Base-by-base conservation (phyloP, 2,329 filamentous ascomycete genomes). In the Calonectria montana region DNA sequence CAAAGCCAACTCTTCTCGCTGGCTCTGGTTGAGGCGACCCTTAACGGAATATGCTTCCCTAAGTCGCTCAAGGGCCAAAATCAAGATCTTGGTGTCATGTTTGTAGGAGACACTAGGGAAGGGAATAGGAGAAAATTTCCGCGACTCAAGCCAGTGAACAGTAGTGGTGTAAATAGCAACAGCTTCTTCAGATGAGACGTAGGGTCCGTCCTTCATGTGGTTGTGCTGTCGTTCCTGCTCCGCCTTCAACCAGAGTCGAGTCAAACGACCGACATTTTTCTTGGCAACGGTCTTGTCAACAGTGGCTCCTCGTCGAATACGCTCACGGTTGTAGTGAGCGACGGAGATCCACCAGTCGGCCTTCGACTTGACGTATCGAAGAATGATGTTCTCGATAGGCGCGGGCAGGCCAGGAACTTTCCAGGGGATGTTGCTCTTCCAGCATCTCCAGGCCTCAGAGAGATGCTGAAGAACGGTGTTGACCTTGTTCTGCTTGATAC, bases 351-450 rank as follows among this genome's bases (percentile, higher is more conserved):
- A 99, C 97, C 97, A 99, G 83, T 99, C 97, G 21, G 97, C 97
- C 88, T 99, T 99, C 77, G 95, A 96, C 88, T 99, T 99, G 79
- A 99, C 97, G 79, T 99, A 99, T 80, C 97, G 94, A 73, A 99
- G 88, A 80, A 99, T 99, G 78, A 99, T 98, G 81, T 98, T 99
- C 85, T 99, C 97, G 74, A 99, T 98, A 0, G 97, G 96, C 16
- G 97, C 97, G 47, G 97, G 97, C 72, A 99, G 85, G 43, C 97
- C 97, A 64, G 97, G 97, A 3, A 99, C 97, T 87, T 99, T 99
- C 97, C 97, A 99, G 0, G 97, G 97, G 77, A 99, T 99, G 81
- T 99, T 99, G 85, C 96, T 98, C 92, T 99, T 99, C 97, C 97
- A 99, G 87, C 97, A 99, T 86, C 97, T 91, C 97, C 97, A 99